These are phyloP conservation scores for Aspergillus bertholletiae DNA, from an alignment of 495 filamentous ascomycete genomes.

Conservation along the genomic window DNA sequence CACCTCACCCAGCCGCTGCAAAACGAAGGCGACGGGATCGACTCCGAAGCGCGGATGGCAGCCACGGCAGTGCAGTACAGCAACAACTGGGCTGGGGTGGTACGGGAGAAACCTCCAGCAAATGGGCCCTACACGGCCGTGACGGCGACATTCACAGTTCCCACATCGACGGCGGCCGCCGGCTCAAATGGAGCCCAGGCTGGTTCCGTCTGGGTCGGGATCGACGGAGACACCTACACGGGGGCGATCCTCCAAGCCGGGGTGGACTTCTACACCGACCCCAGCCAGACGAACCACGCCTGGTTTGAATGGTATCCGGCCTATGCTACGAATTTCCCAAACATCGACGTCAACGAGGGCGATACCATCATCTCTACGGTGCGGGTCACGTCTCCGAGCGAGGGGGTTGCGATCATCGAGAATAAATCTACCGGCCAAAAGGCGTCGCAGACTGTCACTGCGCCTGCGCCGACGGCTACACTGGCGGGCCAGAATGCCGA, in stretches of 20 bases:
- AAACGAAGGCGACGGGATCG: conserved; percentile 6
- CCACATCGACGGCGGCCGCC: conserved; percentile 41
- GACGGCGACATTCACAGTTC: conserved; percentile 53
- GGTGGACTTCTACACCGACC: conserved; percentile 51
- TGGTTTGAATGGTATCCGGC: conserved; percentile 69
- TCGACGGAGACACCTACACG: conserved; percentile 57
- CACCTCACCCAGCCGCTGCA: conserved; percentile 24
- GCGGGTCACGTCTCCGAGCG: conserved; percentile 38
- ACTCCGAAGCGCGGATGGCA: conserved; percentile 15
- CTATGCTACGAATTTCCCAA: conserved; percentile 49
- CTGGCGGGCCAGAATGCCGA: conserved; percentile 52
- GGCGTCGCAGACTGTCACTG: conserved; percentile 49
- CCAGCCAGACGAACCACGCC: conserved; percentile 43
- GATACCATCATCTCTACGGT: conserved; percentile 56
- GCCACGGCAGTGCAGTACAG: conserved; percentile 41
- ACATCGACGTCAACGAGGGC: conserved; percentile 49
- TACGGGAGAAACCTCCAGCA: conserved; percentile 40
- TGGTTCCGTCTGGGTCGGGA: conserved; percentile 61
- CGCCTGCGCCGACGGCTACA: conserved; percentile 29
- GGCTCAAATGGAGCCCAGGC: conserved; percentile 29
- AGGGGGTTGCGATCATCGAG: conserved; percentile 53
- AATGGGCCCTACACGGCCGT: conserved; percentile 49
- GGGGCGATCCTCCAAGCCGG: conserved; percentile 60
- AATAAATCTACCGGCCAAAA: conserved; percentile 53
- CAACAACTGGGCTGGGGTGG: conserved; percentile 60